These are phyloP conservation scores for Alternaria sp. DNA, from an alignment of 2,329 filamentous ascomycete species.

Conservation along the genomic window DNA sequence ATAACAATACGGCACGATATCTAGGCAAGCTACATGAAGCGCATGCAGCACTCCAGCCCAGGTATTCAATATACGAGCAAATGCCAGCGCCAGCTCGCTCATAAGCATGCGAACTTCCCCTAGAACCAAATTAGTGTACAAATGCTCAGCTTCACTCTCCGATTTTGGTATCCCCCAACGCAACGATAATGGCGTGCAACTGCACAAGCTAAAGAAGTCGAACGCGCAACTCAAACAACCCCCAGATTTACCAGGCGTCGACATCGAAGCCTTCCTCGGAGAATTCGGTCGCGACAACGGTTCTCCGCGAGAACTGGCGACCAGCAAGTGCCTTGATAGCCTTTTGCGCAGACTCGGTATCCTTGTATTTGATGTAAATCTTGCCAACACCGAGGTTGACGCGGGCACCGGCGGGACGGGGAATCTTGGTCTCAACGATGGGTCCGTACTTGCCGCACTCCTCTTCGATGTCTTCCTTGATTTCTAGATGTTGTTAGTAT, in stretches of 20 bases:
- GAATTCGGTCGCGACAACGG: slow-evolving; percentile 96
- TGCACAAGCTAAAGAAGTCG: slow-evolving; percentile 8
- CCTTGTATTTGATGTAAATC: slow-evolving; percentile 95
- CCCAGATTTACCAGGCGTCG: slow-evolving; percentile 71
- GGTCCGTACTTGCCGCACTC: slow-evolving; percentile 92
- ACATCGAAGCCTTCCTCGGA: slow-evolving; percentile 98
- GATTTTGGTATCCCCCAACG: slow-evolving; percentile 10
- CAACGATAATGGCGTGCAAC: slow-evolving; percentile 7
- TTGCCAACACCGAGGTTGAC: slow-evolving; percentile 92
- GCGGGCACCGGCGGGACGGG: slow-evolving; percentile 82
- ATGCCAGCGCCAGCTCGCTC: slow-evolving; percentile 4
- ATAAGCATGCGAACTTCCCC: slow-evolving; percentile 3
- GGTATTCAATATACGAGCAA: slow-evolving; percentile 11
- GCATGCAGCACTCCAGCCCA: neutral
- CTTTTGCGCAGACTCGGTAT: slow-evolving; percentile 77
- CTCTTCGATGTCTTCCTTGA: slow-evolving; percentile 90
- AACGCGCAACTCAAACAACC: slow-evolving; percentile 6
- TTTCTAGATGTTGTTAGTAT: slow-evolving; percentile 70
- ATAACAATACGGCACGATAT: slow-evolving; percentile 6
- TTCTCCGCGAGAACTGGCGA: slow-evolving; percentile 94
- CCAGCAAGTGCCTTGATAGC: slow-evolving; percentile 91
- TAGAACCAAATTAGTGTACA: slow-evolving; percentile 20
- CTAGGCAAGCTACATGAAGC: neutral
- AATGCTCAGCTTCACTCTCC: slow-evolving; percentile 3
- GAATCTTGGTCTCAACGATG: slow-evolving; percentile 90